Conservation (phyloP, 306 rosid genomes). For the Albizia julibrissin region DNA sequence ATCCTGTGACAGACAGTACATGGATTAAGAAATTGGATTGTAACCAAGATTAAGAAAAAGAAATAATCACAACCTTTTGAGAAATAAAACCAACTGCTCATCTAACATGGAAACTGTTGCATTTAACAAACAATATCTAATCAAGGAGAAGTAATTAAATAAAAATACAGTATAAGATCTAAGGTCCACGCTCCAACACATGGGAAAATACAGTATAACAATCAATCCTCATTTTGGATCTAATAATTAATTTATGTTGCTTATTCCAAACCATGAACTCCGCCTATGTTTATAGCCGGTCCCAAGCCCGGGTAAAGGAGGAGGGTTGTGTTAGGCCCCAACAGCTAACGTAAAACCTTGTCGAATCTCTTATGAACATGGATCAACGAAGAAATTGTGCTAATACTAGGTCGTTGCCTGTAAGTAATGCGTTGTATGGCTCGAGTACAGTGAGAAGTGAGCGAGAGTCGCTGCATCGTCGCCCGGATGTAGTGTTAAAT, state of each 20-base stretch:
- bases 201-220: too few species aligned
- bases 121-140: conserved; percentile 18
- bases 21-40: conserved; percentile 24
- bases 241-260: background rate
- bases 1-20: conserved; percentile 51
- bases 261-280: conserved; percentile 3
- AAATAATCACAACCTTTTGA: conserved; percentile 22
- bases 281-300: too few species aligned
- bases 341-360: too few species aligned
- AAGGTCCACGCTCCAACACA: conserved; percentile 13
- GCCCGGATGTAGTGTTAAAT: too few species aligned
- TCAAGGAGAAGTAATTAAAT: background rate
- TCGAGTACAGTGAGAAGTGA: too few species aligned
- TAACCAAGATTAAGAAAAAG: conserved; percentile 21
- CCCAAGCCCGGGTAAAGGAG: too few species aligned
- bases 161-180: background rate
- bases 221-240: conserved; percentile 10
- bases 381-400: too few species aligned
- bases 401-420: too few species aligned
- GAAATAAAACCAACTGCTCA: background rate
- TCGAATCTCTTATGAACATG: too few species aligned
- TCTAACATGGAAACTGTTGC: conserved; percentile 15
- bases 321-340: too few species aligned
- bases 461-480: too few species aligned
- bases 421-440: too few species aligned